Percentiles rank a stretch among this genome's conserved stretches.
These are phyloP conservation scores for Cordyceps cateniannulata DNA, from an alignment of 2,329 filamentous ascomycete species.

Conservation along the genomic window DNA sequence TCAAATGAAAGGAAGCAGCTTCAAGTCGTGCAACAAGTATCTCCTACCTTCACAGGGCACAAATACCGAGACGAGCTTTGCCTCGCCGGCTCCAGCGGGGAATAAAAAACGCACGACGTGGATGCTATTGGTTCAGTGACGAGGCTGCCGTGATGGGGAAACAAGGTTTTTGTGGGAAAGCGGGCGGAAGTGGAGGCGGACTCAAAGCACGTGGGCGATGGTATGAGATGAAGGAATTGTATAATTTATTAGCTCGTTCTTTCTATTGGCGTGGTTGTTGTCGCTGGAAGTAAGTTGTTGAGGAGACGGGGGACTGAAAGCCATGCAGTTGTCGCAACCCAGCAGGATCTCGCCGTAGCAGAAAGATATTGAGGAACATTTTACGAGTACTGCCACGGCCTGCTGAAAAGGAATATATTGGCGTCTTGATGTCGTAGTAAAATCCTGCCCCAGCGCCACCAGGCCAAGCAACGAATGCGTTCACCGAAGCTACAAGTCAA, in stretches of 20 bases:
- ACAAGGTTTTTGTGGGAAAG: not conserved
- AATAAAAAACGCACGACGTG: not conserved
- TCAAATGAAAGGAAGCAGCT: not conserved
- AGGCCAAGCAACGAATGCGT: not conserved
- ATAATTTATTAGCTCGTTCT: not conserved
- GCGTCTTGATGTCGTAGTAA: too few species aligned
- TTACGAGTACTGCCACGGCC: too few species aligned
- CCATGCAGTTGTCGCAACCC: too few species aligned
- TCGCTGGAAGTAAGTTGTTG: too few species aligned
- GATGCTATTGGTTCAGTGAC: not conserved
- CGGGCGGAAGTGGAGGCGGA: not conserved
- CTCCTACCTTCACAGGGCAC: not conserved
- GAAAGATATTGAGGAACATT: too few species aligned
- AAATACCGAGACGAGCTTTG: not conserved
- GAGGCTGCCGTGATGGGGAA: not conserved
- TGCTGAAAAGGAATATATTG: too few species aligned
- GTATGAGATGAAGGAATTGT: not conserved
- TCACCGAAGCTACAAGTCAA: not conserved
- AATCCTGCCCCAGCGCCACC: not conserved
- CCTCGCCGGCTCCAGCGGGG: not conserved
- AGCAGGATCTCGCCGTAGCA: too few species aligned
- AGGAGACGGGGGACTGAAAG: too few species aligned
- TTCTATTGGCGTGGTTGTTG: too few species aligned
- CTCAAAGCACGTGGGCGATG: not conserved
- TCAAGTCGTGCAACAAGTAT: not conserved